Evolutionary conservation across 306 rosid species (phyloP), one percentile per base, ranked within the genome.

Genomic region (Canavalia ensiformis): DNA sequence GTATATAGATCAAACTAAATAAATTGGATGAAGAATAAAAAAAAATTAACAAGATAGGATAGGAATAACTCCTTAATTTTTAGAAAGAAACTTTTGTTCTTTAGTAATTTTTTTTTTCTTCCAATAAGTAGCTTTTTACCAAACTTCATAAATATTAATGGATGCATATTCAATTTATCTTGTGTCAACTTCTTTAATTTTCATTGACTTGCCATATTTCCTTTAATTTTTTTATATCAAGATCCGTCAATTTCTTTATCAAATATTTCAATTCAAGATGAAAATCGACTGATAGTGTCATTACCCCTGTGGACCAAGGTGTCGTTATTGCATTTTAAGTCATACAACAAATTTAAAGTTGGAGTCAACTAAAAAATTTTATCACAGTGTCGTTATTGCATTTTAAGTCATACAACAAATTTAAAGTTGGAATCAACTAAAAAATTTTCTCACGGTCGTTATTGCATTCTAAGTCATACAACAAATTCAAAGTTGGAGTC

Each of bases 61-160:
- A 18, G 41, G 34, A 34, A 10, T 25, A 31, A 44, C 68, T 44
- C 68, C 13, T 28, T 18, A 18, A 18, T 18, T 18, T 18, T 18
- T 18, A 18, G 25, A 18, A 18, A 18, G 25, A 18, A 18, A 18
- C 25, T 18, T 18, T 18, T 18, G 25, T 18, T 18, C 25, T 18
- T 18, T 0, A 18, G 25, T 18, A 18, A 18, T 18, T 18, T 18
- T 18, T 18, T 57, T 41, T 18, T 18, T 18, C 46, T 41, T 18
- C 67, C 55, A 63, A n/a, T 39, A 4, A 84, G 79, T 5, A 85
- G 76, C 72, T 76, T 55, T 28, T 39, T 56, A 4, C 85, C 85
- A 71, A 85, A 76, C 68, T 65, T 76, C 85, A 66, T 81, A 85
- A 0, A 85, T 83, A 81, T 81, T 83, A 39, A 85, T 25, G 46